Evolutionary conservation across 1,284 basidiomycete genomes (phyloP).

Genomic region (Rhodotorula sp.): DNA sequence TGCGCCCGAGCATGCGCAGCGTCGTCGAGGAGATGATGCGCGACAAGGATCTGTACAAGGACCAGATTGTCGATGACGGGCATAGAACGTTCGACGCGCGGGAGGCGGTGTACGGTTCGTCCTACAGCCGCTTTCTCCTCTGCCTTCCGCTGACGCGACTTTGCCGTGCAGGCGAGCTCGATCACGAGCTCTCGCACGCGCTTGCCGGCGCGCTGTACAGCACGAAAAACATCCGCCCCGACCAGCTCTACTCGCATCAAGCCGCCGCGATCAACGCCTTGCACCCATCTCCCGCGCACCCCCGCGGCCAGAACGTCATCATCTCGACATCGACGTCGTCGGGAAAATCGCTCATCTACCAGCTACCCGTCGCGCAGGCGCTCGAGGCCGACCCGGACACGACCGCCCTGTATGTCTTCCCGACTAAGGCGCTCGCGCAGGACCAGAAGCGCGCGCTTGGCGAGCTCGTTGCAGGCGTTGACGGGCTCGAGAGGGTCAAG

Average conservation of each 20-base stretch:
- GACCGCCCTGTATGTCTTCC: conserved; percentile 84
- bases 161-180: conserved; percentile 56
- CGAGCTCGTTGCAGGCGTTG: conserved; percentile 65
- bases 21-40: conserved; percentile 62
- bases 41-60: conserved; percentile 62
- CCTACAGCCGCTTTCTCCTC: background rate
- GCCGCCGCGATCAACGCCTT: conserved; percentile 72
- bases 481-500: conserved; percentile 64
- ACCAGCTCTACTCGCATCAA: conserved; percentile 75
- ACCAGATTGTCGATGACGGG: conserved; percentile 64
- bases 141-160: background rate
- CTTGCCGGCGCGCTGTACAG: conserved; percentile 63
- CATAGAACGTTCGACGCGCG: conserved; percentile 60
- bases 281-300: conserved; percentile 19
- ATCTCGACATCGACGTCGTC: conserved; percentile 89
- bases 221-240: conserved; percentile 63
- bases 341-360: conserved; percentile 83
- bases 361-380: conserved; percentile 72
- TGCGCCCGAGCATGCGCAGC: conserved; percentile 62
- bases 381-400: conserved; percentile 65
- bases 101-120: conserved; percentile 59
- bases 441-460: conserved; percentile 75
- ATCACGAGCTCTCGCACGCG: conserved; percentile 61
- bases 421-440: conserved; percentile 91
- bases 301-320: conserved; percentile 69